A percentile compares a stretch with the other conserved stretches of the same genome.
phyloP scores from a whole-genome alignment of 2,329 filamentous ascomycete genomes.

The Fusarium annulatum region DNA sequence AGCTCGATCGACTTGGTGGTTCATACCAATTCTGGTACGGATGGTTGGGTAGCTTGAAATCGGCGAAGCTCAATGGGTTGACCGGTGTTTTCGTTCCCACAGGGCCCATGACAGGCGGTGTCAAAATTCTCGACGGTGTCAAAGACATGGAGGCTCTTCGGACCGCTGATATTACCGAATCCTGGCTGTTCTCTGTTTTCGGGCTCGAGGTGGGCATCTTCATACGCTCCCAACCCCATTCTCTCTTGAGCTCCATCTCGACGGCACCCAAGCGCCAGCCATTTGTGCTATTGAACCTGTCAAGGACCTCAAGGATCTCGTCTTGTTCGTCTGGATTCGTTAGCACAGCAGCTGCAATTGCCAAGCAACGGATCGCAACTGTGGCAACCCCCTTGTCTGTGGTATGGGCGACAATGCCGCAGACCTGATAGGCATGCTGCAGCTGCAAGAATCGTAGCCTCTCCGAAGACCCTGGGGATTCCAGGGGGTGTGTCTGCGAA shows the following conservation, averaged over 20 bases:
- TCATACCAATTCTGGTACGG: constrained; percentile 86
- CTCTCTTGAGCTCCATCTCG: constrained; percentile 76
- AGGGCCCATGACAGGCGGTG: constrained; percentile 43
- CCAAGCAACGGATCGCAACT: constrained; percentile 82
- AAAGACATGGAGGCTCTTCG: constrained; percentile 22
- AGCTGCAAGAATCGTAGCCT: constrained; percentile 78
- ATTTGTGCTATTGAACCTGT: constrained; percentile 78
- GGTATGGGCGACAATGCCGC: constrained; percentile 87
- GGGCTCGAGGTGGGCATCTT: constrained; percentile 17
- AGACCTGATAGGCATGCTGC: constrained; percentile 84
- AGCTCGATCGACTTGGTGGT: constrained; percentile 66
- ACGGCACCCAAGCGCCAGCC: constrained; percentile 82
- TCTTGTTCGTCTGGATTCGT: constrained; percentile 77
- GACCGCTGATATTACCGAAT: background rate
- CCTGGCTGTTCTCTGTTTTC: constrained; percentile 19
- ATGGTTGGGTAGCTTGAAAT: constrained; percentile 82
- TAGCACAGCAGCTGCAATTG: constrained; percentile 80
- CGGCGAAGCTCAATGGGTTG: constrained; percentile 79
- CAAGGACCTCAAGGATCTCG: constrained; percentile 82
- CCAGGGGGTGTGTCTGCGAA: constrained; percentile 80
- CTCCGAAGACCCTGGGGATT: constrained; percentile 65
- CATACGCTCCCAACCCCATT: constrained; percentile 75
- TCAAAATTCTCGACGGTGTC: constrained; percentile 30
- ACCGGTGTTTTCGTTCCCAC: constrained; percentile 56
- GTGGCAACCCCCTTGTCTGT: constrained; percentile 83